These are phyloP conservation scores for Huiozyma sinensis DNA, from an alignment of 805 yeast genomes.

Conservation along the genomic window DNA sequence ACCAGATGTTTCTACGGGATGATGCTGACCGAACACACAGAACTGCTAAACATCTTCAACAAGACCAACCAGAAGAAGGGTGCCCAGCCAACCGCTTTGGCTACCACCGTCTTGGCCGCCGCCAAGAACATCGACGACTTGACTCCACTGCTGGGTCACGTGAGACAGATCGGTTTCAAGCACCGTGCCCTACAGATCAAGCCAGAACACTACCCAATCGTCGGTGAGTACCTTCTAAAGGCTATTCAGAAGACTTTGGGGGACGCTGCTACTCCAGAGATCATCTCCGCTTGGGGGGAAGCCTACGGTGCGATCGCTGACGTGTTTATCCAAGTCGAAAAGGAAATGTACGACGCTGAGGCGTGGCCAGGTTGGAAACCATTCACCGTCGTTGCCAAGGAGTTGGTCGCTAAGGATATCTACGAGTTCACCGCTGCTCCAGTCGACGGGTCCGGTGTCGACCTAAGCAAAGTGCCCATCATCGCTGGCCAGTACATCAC, in stretches of 20 bases:
- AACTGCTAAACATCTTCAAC: constrained; percentile 52
- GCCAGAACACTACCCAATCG: constrained; percentile 58
- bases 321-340: constrained; percentile 46
- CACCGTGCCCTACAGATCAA: constrained; percentile 54
- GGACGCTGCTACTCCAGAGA: constrained; percentile 46
- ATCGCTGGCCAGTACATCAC: constrained; percentile 34
- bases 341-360: constrained; percentile 33
- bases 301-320: constrained; percentile 60
- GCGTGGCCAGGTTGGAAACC: constrained; percentile 53
- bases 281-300: constrained; percentile 51
- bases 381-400: constrained; percentile 36
- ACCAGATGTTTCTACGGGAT: constrained; percentile 44
- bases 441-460: constrained; percentile 29
- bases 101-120: constrained; percentile 48
- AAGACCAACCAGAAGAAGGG: constrained; percentile 42
- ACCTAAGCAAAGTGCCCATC: constrained; percentile 17
- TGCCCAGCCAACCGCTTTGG: constrained; percentile 54
- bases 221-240: constrained; percentile 45
- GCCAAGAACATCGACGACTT: constrained; percentile 55
- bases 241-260: constrained; percentile 49
- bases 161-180: constrained; percentile 49
- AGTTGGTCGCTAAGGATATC: constrained; percentile 37
- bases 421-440: constrained; percentile 43
- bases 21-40: constrained; percentile 45
- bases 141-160: constrained; percentile 41